phyloP scores from a whole-genome alignment of 163 green algal species.

The Chlorella variabilis region DNA sequence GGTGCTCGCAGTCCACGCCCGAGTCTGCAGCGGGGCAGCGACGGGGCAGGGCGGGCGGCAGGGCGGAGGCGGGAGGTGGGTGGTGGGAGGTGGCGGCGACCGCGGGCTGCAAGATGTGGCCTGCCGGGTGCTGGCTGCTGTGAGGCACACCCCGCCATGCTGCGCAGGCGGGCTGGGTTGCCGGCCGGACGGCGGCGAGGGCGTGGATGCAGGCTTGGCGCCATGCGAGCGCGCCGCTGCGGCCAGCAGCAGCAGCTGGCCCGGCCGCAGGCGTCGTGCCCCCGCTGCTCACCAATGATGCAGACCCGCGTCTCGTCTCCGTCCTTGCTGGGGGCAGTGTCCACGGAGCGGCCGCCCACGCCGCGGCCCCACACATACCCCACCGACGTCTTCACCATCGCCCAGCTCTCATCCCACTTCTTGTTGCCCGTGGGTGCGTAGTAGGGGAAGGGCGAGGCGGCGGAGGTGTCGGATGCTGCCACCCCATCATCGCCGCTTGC shows the following conservation, averaged over 20 bases:
- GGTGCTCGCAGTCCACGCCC: neutral
- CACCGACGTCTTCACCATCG: neutral
- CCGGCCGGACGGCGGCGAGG: no score
- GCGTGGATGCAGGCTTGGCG: no score
- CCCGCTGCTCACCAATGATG: constrained; percentile 9
- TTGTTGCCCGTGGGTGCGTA: neutral
- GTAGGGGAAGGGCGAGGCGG: neutral
- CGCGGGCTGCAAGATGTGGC: no score
- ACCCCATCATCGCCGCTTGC: neutral
- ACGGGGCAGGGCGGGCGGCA: neutral
- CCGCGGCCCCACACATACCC: constrained; percentile 8
- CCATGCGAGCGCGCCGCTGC: no score
- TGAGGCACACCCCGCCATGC: no score
- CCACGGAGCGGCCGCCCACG: neutral
- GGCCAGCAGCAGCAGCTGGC: no score
- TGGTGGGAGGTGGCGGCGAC: no score
- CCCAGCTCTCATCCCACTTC: constrained; percentile 1
- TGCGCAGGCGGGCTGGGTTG: no score
- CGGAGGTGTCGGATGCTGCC: neutral
- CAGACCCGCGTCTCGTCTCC: neutral
- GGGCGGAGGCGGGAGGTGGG: no score
- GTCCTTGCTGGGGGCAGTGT: no score
- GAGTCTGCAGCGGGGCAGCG: constrained; percentile 9
- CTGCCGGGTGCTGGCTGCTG: no score
- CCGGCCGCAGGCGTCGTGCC: no score